Evolutionary conservation across 805 yeast genomes (phyloP), one percentile per base, ranked within the genome.

Genomic region (Candida argentea): DNA sequence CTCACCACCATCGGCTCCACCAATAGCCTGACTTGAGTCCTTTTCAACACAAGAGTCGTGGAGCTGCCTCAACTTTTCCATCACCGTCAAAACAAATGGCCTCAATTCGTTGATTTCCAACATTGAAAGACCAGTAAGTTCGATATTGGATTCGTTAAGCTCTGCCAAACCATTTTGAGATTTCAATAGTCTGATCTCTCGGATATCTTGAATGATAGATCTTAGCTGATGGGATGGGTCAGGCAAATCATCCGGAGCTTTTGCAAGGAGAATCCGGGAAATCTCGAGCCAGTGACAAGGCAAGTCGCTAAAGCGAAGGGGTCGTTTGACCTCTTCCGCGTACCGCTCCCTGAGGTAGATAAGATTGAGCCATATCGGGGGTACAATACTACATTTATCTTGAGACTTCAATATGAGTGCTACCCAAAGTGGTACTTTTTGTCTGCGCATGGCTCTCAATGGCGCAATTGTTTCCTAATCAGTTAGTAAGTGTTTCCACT

Each of bases 231-330:
- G 82, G 0, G 81, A 67, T 1, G 85, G 77, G 35, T 80, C 89
- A 9, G 62, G 57, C 30, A 86, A 58, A 50, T 91, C 97, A 40
- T 87, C 94, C 0, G 78, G 42, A 2, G 95, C 94, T 24, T 62
- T 63, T 9, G 68, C 62, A 4, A 89, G 61, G 26, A 89, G 55
- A 8, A 79, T 64, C 39, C 79, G 82, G 4, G 89, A 70, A 1
- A 80, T 46, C 28, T 89, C 94, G 14, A 86, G 59, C 98, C 98
- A 91, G 47, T 78, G 73, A 75, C 79, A 77, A 0, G 97, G 97
- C 27, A 89, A 53, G 5, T 62, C 55, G 31, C 84, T 69, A 46
- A 89, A 89, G 34, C 69, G 57, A 19, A 66, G 65, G 1, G 73
- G 65, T 31, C 67, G 48, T 4, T 61, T 58, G 19, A 72, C 57